Evolutionary conservation across 768 basidiomycete species (phyloP).

Genomic region (Gloeophyllum trabeum): DNA sequence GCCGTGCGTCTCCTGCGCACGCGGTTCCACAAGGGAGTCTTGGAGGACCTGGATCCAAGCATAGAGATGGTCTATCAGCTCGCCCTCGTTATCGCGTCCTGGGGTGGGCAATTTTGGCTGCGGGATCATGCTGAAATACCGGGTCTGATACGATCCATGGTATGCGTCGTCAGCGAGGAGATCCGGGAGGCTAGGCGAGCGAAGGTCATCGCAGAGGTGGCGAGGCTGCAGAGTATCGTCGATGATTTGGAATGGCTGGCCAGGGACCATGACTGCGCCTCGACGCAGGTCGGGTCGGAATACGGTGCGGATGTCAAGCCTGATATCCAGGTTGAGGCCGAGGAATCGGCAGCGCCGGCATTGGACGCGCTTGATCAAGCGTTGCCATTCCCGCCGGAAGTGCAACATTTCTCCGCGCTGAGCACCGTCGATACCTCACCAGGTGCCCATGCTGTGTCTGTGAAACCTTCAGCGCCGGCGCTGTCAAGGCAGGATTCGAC

Average conservation of each 20-base stretch:
- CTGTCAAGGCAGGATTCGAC: conserved; percentile 6
- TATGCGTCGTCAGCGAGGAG: conserved; percentile 54
- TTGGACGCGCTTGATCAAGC: neutral
- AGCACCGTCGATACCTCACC: neutral
- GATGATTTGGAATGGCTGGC: conserved; percentile 32
- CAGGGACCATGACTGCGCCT: neutral
- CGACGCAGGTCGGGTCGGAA: neutral
- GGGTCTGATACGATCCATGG: conserved; percentile 45
- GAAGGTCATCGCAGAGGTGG: conserved; percentile 32
- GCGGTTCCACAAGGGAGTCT: conserved; percentile 49
- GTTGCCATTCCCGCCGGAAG: neutral
- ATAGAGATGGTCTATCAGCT: conserved; percentile 24
- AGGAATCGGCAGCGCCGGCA: neutral
- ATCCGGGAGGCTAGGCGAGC: conserved; percentile 37
- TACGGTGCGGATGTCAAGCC: neutral
- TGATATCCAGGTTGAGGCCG: neutral
- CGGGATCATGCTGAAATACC: conserved; percentile 53
- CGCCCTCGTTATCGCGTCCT: conserved; percentile 25
- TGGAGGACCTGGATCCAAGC: conserved; percentile 25
- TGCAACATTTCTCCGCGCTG: neutral
- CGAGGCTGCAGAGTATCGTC: conserved; percentile 36
- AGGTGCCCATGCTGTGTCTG: conserved; percentile 2
- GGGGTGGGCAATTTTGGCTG: conserved; percentile 63
- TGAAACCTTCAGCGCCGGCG: conserved; percentile 9
- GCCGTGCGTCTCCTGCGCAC: conserved; percentile 57